Base-by-base conservation (phyloP, 768 basidiomycete genomes). In the Trametes meyenii region DNA sequence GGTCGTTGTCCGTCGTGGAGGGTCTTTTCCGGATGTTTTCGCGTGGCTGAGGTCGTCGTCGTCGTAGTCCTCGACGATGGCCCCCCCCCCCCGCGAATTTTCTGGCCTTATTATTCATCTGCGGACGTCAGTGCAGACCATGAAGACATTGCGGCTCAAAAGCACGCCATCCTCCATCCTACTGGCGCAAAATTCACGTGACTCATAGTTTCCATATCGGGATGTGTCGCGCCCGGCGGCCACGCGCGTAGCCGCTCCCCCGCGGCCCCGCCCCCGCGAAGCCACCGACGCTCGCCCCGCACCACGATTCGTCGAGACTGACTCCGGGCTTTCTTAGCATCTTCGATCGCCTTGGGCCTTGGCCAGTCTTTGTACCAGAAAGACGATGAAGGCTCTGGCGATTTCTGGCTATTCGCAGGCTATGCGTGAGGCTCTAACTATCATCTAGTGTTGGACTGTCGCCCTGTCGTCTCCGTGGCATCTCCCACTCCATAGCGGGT, bases 151-250 rank as follows among this genome's bases (percentile, higher is more conserved):
- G 26, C 39, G 38, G 60, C 60, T 61, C 60, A 61, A 33, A 50
- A 61, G 60, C 60, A 61, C 60, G 60, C 54, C 54, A 61, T 61
- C 55, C 19, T 50, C 19, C 40, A 48, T 61, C 54, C 48, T 53
- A 16, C 48, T 61, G 51, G 46, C 60, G 60, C 60, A 19, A 55
- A 33, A 14, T 10, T 3, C 60, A 61, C 60, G 60, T 61, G 60
- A 61, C 60, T n/a, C 23, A 21, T 23, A 12, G 14, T 50, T 43
- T 1, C 57, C 40, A 35, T 50, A 50, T 58, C 40, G 49, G 49
- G 57, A 0, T 14, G 49, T 35, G 57, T 42, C 57, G 57, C 40
- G 57, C 45, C 43, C 55, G 8, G 29, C n/a, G 10, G 21, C 51
- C 19, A 10, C 45, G 36, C 54, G 29, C n/a, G 33, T 17, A n/a